Conservation (phyloP, 2,329 filamentous ascomycete genomes). For the Clarireedia hainanense region DNA sequence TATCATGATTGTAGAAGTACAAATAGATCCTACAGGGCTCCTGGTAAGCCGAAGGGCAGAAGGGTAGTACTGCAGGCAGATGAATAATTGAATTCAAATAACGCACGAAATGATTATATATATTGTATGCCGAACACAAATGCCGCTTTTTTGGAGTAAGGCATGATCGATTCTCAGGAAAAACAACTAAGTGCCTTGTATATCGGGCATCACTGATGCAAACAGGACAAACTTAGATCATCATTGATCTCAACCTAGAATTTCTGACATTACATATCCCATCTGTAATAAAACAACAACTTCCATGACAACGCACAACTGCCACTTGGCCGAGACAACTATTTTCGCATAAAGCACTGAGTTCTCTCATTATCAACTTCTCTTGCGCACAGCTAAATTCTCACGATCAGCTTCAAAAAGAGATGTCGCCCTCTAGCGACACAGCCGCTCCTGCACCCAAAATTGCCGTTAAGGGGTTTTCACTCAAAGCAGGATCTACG, state of each 20-base stretch:
- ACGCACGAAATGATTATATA: not conserved
- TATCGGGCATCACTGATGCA: no score
- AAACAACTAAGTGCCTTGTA: not conserved
- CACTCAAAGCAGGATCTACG: slow-evolving; percentile 28
- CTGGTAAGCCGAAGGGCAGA: not conserved
- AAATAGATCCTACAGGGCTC: slow-evolving; percentile 1
- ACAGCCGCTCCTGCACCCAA: slow-evolving; percentile 19
- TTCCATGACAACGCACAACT: no score
- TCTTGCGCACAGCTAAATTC: not conserved
- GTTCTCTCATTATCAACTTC: not conserved
- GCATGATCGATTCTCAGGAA: not conserved
- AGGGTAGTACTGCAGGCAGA: not conserved
- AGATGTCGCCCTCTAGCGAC: slow-evolving; percentile 24
- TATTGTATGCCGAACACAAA: not conserved
- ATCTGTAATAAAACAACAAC: no score
- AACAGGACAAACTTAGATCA: no score
- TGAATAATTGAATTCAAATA: slow-evolving; percentile 1
- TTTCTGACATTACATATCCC: no score
- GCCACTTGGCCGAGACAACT: not conserved
- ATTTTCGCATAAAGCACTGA: not conserved
- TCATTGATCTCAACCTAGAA: no score
- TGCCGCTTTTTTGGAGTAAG: not conserved
- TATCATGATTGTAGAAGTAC: slow-evolving; percentile 6
- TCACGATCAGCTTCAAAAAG: not conserved
- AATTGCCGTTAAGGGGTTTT: slow-evolving; percentile 32